A percentile compares a stretch with the other conserved stretches of the same genome.
phyloP scores from a whole-genome alignment of 1,139 yeast genomes.

The Blastobotrys petasosporus region DNA sequence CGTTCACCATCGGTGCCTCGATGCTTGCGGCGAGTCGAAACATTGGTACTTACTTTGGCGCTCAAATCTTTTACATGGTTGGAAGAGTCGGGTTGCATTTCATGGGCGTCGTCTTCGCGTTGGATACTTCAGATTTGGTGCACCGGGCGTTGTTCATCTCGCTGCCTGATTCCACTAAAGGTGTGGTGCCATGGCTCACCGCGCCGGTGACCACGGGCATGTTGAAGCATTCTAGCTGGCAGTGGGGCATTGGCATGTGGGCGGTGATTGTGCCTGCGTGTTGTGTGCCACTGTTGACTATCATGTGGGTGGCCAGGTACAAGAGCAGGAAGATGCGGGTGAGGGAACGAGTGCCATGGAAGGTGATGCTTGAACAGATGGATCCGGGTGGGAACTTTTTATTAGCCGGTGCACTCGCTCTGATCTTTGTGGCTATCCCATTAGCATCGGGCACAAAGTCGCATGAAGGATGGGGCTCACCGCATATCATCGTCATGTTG shows the following conservation, averaged over 20 bases:
- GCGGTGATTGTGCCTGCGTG: constrained; percentile 63
- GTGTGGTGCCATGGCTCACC: constrained; percentile 16
- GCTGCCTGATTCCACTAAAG: constrained; percentile 28
- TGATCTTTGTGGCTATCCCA: constrained; percentile 19
- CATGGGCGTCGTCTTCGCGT: constrained; percentile 36
- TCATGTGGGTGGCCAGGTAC: constrained; percentile 14
- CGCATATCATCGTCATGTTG: constrained; percentile 13
- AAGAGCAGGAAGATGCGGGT: constrained; percentile 13
- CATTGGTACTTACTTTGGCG: constrained; percentile 32
- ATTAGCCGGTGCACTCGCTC: constrained; percentile 17
- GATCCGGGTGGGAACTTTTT: constrained; percentile 18
- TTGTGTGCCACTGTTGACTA: constrained; percentile 45
- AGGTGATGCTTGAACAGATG: constrained; percentile 7
- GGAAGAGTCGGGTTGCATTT: constrained; percentile 37
- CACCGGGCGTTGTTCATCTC: constrained; percentile 36
- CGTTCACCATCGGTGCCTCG: constrained; percentile 32
- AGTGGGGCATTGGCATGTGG: constrained; percentile 71
- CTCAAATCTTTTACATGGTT: constrained; percentile 34
- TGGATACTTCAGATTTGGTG: constrained; percentile 37
- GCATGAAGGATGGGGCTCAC: constrained; percentile 13
- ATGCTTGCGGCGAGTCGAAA: constrained; percentile 32
- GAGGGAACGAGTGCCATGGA: constrained; percentile 1
- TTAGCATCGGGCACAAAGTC: constrained; percentile 15
- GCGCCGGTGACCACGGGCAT: constrained; percentile 18
- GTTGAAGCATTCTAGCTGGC: constrained; percentile 40